Conservation (phyloP, 2,329 filamentous ascomycete species). For the Trichoderma hamatum region DNA sequence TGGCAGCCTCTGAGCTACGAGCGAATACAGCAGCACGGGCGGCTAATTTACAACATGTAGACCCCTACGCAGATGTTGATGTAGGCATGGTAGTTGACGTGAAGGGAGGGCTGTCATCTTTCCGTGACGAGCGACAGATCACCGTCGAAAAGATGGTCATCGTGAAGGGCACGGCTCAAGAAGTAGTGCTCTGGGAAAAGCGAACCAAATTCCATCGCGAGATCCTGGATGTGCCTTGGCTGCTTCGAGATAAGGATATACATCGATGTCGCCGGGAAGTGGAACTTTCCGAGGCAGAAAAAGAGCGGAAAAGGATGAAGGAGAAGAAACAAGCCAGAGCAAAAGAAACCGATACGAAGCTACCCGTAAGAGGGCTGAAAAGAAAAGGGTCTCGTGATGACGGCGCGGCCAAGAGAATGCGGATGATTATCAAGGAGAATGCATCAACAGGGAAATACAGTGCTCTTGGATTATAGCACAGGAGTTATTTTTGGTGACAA, state of each 20-base stretch:
- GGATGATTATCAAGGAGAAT: slow-evolving; percentile 36
- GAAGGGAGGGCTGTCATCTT: slow-evolving; percentile 55
- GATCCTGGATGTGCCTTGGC: slow-evolving; percentile 58
- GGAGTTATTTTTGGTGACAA: background rate
- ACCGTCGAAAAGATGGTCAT: slow-evolving; percentile 54
- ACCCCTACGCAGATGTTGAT: slow-evolving; percentile 43
- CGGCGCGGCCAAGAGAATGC: slow-evolving; percentile 30
- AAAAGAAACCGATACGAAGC: slow-evolving; percentile 29
- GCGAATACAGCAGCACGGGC: slow-evolving; percentile 18
- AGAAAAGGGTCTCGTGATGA: background rate
- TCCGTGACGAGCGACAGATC: slow-evolving; percentile 55
- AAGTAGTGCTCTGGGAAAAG: slow-evolving; percentile 63
- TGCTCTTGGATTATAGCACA: slow-evolving; percentile 40
- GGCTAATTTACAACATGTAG: background rate
- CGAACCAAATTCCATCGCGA: slow-evolving; percentile 52
- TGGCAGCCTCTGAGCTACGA: background rate
- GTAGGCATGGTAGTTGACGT: slow-evolving; percentile 61
- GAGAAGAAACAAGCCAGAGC: background rate
- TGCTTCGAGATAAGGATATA: slow-evolving; percentile 53
- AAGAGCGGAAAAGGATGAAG: slow-evolving; percentile 33
- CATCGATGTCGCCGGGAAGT: slow-evolving; percentile 54
- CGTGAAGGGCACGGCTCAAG: slow-evolving; percentile 56
- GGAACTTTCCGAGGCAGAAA: slow-evolving; percentile 40
- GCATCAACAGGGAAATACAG: slow-evolving; percentile 39
- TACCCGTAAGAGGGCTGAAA: background rate